phyloP scores from a whole-genome alignment of 495 filamentous ascomycete species.

The Cryomyces minteri region DNA sequence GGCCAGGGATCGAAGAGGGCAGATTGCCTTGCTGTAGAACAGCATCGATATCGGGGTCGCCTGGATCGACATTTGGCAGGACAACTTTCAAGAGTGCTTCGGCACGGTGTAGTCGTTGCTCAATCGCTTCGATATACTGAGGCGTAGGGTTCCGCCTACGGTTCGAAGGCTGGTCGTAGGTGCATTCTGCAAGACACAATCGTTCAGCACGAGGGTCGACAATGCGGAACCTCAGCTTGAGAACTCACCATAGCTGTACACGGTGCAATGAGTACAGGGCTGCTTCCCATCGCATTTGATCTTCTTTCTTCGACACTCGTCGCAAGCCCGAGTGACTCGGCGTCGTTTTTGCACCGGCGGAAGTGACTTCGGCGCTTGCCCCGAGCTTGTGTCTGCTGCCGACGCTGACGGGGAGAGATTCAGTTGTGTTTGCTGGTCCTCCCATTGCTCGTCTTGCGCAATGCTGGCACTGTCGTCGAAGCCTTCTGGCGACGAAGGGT shows the following conservation, averaged over 20 bases:
- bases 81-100: conserved; percentile 61
- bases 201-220: neutral
- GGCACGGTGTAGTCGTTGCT: conserved; percentile 65
- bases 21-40: conserved; percentile 27
- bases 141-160: conserved; percentile 85
- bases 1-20: conserved; percentile 5
- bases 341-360: conserved; percentile 67
- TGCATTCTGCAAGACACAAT: conserved; percentile 49
- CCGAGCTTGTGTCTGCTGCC: too few relatives aligned
- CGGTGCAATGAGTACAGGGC: conserved; percentile 92
- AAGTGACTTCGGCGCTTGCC: neutral
- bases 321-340: conserved; percentile 79
- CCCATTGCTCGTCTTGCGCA: too few relatives aligned
- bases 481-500: too few relatives aligned
- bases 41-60: conserved; percentile 62
- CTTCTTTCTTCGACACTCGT: conserved; percentile 93
- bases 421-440: too few relatives aligned
- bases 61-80: conserved; percentile 72
- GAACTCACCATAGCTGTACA: conserved; percentile 87
- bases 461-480: too few relatives aligned
- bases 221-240: conserved; percentile 3
- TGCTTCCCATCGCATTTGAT: conserved; percentile 98
- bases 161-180: conserved; percentile 95
- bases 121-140: conserved; percentile 85
- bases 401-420: too few relatives aligned